These are phyloP conservation scores for Phaeoacremonium minimum DNA, from an alignment of 2,329 filamentous ascomycete genomes.

Conservation along the genomic window DNA sequence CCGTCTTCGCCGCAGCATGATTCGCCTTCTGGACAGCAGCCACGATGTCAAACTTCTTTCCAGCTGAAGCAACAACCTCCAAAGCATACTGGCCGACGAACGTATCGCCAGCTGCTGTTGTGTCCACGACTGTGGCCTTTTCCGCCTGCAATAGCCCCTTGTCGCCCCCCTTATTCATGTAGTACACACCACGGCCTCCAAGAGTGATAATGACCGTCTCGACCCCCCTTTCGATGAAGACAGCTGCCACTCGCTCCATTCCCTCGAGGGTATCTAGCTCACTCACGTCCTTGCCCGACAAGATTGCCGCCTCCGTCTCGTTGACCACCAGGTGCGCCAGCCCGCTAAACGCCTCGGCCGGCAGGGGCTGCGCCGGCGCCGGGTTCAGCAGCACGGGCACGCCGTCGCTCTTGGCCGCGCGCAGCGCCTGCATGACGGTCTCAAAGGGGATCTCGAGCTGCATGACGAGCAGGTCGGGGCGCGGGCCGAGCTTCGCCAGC, in stretches of 20 bases:
- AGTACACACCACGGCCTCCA: slow-evolving; percentile 75
- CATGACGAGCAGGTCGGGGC: slow-evolving; percentile 64
- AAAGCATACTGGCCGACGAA: slow-evolving; percentile 88
- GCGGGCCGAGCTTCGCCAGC: slow-evolving; percentile 9
- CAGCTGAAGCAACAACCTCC: slow-evolving; percentile 50
- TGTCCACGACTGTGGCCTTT: slow-evolving; percentile 79
- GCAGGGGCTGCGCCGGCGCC: slow-evolving; percentile 69
- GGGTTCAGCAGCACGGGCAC: slow-evolving; percentile 78
- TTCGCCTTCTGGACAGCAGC: slow-evolving; percentile 58
- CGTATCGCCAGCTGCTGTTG: slow-evolving; percentile 90
- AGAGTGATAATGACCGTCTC: slow-evolving; percentile 78
- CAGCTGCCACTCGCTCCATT: slow-evolving; percentile 40
- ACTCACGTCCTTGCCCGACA: slow-evolving; percentile 51
- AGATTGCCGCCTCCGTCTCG: slow-evolving; percentile 78
- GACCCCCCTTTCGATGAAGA: slow-evolving; percentile 68
- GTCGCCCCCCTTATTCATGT: slow-evolving; percentile 36
- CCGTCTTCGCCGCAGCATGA: slow-evolving; percentile 59
- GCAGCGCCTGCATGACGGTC: slow-evolving; percentile 60
- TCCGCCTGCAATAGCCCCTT: slow-evolving; percentile 55
- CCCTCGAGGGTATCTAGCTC: slow-evolving; percentile 43
- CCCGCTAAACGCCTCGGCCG: slow-evolving; percentile 58
- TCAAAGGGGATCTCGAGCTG: slow-evolving; percentile 72
- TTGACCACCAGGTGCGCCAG: slow-evolving; percentile 83
- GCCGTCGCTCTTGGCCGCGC: slow-evolving; percentile 36
- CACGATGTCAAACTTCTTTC: slow-evolving; percentile 45